Evolutionary conservation across 176 grass and related monocot species (phyloP).

Genomic region (Musa troglodytarum): DNA sequence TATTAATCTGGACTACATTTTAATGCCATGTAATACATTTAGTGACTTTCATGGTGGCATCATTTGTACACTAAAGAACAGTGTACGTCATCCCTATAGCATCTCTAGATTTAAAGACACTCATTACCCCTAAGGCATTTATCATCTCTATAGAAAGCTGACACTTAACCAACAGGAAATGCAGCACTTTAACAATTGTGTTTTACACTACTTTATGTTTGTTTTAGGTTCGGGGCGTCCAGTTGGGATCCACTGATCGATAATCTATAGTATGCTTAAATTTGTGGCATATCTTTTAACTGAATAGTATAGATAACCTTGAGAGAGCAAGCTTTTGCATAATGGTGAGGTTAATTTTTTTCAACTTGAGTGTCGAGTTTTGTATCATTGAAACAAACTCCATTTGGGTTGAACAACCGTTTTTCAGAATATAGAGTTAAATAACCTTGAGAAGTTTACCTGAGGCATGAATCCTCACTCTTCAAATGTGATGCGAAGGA

Average conservation of each 20-base stretch:
- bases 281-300: too few species aligned
- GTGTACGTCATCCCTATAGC: neutral
- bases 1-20: neutral
- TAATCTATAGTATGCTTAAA: too few species aligned
- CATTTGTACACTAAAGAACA: neutral
- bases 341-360: too few species aligned
- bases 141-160: neutral
- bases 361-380: neutral
- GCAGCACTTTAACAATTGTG: neutral
- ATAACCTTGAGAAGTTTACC: too few species aligned
- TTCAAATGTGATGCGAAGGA: neutral
- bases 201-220: too few species aligned
- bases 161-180: neutral
- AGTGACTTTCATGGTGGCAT: neutral
- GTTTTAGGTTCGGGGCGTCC: too few species aligned
- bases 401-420: too few species aligned
- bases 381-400: neutral
- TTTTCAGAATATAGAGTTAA: too few species aligned
- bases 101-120: neutral
- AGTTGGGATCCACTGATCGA: too few species aligned
- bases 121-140: neutral
- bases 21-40: neutral
- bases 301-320: too few species aligned
- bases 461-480: neutral
- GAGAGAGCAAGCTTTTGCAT: too few species aligned